Evolutionary conservation across 2,329 filamentous ascomycete species (phyloP).

Genomic region (Ascochyta viciae-villosae): DNA sequence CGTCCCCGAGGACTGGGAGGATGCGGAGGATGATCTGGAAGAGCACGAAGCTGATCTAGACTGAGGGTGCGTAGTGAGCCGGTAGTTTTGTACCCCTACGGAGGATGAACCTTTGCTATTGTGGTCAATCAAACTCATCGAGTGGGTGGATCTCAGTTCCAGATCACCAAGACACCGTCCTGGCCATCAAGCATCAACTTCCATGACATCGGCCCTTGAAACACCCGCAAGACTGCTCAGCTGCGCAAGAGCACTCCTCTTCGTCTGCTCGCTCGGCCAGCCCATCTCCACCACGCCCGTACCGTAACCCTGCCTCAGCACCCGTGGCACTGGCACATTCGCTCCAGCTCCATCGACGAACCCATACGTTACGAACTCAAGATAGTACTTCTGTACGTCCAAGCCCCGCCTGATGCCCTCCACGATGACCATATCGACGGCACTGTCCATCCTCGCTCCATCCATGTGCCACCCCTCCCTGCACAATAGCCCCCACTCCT

Average conservation of each 20-base stretch:
- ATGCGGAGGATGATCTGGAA: slow-evolving; percentile 8
- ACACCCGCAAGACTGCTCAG: not conserved
- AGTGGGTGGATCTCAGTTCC: not conserved
- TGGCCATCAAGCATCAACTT: not conserved
- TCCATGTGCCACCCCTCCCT: slow-evolving; percentile 58
- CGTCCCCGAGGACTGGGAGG: slow-evolving; percentile 4
- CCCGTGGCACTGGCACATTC: slow-evolving; percentile 57
- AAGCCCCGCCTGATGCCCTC: slow-evolving; percentile 64
- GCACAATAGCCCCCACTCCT: slow-evolving; percentile 45
- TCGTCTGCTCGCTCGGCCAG: slow-evolving; percentile 1
- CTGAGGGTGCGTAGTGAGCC: not conserved
- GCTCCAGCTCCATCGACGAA: slow-evolving; percentile 60
- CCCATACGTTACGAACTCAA: slow-evolving; percentile 69
- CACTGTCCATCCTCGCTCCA: slow-evolving; percentile 62
- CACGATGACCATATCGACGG: slow-evolving; percentile 48
- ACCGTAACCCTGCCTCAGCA: slow-evolving; percentile 60
- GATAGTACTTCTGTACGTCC: slow-evolving; percentile 60
- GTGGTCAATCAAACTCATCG: not conserved
- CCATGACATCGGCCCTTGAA: not conserved
- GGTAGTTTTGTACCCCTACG: too few species aligned
- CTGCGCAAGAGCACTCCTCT: not conserved
- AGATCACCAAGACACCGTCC: not conserved
- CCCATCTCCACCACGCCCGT: not conserved
- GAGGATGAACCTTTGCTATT: not conserved
- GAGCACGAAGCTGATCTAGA: not conserved